These are phyloP conservation scores for Scutellaria galericulata DNA, from an alignment of 257 asterid genomes.

Conservation along the genomic window DNA sequence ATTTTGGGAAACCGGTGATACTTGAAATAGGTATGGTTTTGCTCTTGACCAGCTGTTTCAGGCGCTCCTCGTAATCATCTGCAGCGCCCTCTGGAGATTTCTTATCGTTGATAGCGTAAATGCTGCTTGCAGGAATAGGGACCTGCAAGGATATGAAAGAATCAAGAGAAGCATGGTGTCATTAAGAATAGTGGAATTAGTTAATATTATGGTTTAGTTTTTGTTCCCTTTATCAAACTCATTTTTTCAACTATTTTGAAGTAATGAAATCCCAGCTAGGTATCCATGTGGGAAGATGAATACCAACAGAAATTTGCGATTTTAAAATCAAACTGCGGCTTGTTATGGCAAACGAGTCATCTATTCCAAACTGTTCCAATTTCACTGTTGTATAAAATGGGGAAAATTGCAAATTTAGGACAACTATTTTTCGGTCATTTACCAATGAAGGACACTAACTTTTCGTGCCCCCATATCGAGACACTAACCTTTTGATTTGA, in stretches of 20 bases:
- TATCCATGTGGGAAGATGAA: constrained; percentile 1
- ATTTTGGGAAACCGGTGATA: constrained; percentile 67
- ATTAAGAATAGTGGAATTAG: background rate
- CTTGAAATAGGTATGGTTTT: constrained; percentile 51
- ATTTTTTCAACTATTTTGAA: background rate
- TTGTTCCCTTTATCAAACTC: background rate
- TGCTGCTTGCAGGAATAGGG: constrained; percentile 57
- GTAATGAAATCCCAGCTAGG: background rate
- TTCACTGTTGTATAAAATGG: no score
- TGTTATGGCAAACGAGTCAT: no score
- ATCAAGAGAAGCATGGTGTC: background rate
- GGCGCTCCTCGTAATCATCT: constrained; percentile 66
- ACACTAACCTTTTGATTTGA: no score
- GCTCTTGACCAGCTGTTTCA: constrained; percentile 48
- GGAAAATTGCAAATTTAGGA: no score
- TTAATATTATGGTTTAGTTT: background rate
- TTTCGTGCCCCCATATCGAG: no score
- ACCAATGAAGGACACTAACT: no score
- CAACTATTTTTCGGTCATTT: no score
- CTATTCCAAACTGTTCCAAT: no score
- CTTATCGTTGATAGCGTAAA: constrained; percentile 68
- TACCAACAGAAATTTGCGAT: background rate
- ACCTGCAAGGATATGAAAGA: constrained; percentile 47
- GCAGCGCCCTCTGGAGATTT: constrained; percentile 72
- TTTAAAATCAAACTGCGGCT: background rate